These are phyloP conservation scores for Apiotrichum veenhuisii DNA, from an alignment of 1,284 basidiomycete species.

Conservation along the genomic window DNA sequence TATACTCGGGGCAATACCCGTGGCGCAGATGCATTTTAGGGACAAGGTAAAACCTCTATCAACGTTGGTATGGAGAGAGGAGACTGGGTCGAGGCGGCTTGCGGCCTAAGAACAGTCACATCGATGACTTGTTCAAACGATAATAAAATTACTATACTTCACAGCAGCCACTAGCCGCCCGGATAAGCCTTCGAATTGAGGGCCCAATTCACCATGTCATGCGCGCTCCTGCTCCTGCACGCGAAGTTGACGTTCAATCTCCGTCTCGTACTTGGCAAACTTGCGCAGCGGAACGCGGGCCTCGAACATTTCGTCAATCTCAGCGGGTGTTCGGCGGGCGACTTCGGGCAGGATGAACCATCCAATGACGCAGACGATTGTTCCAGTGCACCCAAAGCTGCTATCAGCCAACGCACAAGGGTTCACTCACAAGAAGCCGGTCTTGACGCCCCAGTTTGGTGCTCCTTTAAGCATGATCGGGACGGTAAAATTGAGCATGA, in stretches of 20 bases:
- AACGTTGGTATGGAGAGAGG: no score
- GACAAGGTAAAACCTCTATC: no score
- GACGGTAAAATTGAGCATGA: constrained; percentile 21
- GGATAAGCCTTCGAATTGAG: no score
- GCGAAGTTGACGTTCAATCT: constrained; percentile 20
- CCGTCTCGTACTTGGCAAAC: constrained; percentile 28
- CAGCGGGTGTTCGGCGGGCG: constrained; percentile 24
- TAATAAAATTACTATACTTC: no score
- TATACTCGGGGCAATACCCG: no score
- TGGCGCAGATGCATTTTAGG: no score
- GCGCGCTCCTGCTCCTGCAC: no score
- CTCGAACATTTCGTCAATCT: constrained; percentile 32
- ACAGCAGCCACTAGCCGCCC: no score
- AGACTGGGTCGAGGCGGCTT: no score
- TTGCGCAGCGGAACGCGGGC: constrained; percentile 22
- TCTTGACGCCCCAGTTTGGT: constrained; percentile 15
- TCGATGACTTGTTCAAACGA: no score
- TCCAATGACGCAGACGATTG: constrained; percentile 20
- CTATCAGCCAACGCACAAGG: not conserved
- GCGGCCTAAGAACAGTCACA: no score
- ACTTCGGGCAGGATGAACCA: constrained; percentile 33
- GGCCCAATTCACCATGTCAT: no score
- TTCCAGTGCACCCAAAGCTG: constrained; percentile 18
- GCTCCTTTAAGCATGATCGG: constrained; percentile 12
- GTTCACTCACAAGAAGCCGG: constrained; percentile 13